Evolutionary conservation across 2,329 filamentous ascomycete genomes (phyloP).

Genomic region (Erysiphe neolycopersici): DNA sequence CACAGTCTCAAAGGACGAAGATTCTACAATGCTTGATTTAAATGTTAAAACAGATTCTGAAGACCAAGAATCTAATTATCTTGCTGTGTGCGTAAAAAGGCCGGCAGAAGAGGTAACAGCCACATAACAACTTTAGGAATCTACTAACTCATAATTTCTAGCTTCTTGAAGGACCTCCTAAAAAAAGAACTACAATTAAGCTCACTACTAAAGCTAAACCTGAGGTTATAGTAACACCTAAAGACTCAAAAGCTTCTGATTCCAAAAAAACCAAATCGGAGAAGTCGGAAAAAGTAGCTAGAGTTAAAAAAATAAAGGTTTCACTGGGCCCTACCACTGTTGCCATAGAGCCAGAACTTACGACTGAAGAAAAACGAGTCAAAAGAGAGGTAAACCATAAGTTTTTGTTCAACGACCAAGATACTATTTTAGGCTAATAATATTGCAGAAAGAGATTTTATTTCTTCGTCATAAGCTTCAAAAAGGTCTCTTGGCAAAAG

Average conservation of each 20-base stretch:
- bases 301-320: slow-evolving; percentile 16
- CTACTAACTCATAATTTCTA: neutral
- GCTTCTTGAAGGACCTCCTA: neutral
- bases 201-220: slow-evolving; percentile 35
- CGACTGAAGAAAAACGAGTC: slow-evolving; percentile 26
- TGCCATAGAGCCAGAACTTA: slow-evolving; percentile 28
- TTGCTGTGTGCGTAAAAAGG: slow-evolving; percentile 37
- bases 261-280: slow-evolving; percentile 17
- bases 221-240: slow-evolving; percentile 5
- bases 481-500: slow-evolving; percentile 69
- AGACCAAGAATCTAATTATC: too few species aligned
- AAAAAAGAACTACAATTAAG: slow-evolving; percentile 24
- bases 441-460: slow-evolving; percentile 43
- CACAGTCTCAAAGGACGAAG: slow-evolving; percentile 22
- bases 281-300: slow-evolving; percentile 28
- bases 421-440: slow-evolving; percentile 13
- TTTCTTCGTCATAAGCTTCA: slow-evolving; percentile 88
- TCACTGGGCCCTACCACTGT: slow-evolving; percentile 11
- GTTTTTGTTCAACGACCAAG: neutral
- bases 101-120: slow-evolving; percentile 47
- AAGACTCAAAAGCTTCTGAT: slow-evolving; percentile 12
- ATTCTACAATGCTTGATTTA: slow-evolving; percentile 22
- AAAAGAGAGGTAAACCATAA: slow-evolving; percentile 28
- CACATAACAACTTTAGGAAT: neutral
- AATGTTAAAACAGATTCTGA: slow-evolving; percentile 14